Conservation (phyloP, 2,329 filamentous ascomycete genomes). For the Diaporthe sp. region DNA sequence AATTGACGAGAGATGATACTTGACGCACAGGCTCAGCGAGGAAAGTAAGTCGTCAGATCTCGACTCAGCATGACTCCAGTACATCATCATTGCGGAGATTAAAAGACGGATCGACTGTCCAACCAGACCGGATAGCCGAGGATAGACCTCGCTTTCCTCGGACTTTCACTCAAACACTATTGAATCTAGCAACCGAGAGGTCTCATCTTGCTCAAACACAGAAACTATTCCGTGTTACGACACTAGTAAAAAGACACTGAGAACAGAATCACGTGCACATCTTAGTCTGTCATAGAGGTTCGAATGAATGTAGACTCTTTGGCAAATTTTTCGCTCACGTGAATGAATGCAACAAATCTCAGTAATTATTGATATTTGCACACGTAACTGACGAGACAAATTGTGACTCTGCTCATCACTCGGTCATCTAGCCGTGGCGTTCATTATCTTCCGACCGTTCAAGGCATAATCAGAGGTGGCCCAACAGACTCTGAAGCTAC, state of each 20-base stretch:
- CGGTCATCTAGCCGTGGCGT: not conserved
- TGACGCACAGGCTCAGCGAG: not conserved
- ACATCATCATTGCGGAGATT: not conserved
- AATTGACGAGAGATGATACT: not conserved
- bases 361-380: not conserved
- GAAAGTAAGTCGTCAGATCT: not conserved
- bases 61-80: not conserved
- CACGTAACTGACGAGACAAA: not conserved
- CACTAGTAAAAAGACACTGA: not conserved
- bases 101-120: not conserved
- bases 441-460: not conserved
- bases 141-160: conserved; percentile 11
- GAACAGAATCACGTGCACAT: not conserved
- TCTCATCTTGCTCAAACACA: not conserved
- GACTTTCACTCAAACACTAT: not conserved
- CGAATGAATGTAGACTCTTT: not conserved
- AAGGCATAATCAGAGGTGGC: not conserved
- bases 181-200: not conserved
- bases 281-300: not conserved
- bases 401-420: not conserved
- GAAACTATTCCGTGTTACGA: not conserved
- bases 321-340: not conserved
- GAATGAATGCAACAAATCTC: not conserved
- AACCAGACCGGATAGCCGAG: not conserved
- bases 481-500: not conserved